Conservation (phyloP, 1,284 basidiomycete species). For the Melampsora americana region DNA sequence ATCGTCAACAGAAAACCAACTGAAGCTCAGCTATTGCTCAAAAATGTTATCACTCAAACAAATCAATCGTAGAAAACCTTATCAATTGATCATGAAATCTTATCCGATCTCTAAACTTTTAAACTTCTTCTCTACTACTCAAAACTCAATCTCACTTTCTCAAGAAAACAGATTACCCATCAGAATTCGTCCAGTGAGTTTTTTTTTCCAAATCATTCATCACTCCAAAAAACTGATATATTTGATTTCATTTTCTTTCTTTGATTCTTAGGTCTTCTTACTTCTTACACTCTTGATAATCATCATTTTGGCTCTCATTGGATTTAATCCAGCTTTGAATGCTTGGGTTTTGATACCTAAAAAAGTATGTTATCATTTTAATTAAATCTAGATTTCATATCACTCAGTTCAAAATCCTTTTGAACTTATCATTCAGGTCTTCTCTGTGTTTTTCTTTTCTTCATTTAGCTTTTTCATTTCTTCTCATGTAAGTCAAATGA, state of each 20-base stretch:
- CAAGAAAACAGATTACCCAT: constrained; percentile 12
- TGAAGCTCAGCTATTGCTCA: too few species aligned
- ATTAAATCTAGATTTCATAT: neutral
- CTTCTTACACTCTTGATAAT: constrained; percentile 21
- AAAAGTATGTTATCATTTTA: constrained; percentile 17
- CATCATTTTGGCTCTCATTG: constrained; percentile 12
- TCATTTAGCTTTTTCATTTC: constrained; percentile 41
- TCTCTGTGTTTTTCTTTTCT: neutral
- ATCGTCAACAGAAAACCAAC: too few species aligned
- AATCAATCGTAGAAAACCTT: neutral
- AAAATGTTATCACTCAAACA: neutral
- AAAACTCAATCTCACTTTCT: neutral
- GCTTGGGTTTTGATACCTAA: constrained; percentile 15
- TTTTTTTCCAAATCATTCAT: too few species aligned
- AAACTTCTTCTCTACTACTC: neutral
- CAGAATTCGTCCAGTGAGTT: constrained; percentile 39
- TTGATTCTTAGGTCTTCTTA: constrained; percentile 31
- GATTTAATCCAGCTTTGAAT: constrained; percentile 20
- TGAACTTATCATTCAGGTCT: neutral
- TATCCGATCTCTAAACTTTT: neutral
- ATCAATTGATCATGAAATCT: neutral
- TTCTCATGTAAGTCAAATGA: constrained; percentile 35
- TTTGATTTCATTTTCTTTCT: too few species aligned
- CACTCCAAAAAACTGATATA: too few species aligned
- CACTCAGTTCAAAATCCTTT: neutral